Evolutionary conservation across 768 basidiomycete species (phyloP).

Genomic region (Amanita phalloides): DNA sequence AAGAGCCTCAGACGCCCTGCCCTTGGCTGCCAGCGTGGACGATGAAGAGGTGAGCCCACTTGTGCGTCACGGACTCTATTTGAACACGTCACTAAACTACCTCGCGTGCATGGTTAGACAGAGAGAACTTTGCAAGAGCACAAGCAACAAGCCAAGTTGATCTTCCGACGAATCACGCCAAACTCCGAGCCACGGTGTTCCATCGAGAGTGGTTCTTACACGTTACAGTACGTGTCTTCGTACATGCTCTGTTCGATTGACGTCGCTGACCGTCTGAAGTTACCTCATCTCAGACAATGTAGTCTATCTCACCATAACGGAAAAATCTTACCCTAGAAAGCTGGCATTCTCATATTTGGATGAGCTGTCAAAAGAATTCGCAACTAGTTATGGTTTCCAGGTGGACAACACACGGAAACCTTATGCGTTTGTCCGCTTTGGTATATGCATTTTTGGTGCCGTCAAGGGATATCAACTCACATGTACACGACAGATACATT

Average conservation of each 20-base stretch:
- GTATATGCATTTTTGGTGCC: constrained; percentile 31
- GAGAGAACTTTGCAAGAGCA: constrained; percentile 92
- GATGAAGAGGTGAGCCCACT: constrained; percentile 72
- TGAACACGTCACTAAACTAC: constrained; percentile 12
- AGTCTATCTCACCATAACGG: constrained; percentile 89
- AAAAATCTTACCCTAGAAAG: constrained; percentile 95
- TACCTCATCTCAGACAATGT: constrained; percentile 94
- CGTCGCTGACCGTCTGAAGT: constrained; percentile 29
- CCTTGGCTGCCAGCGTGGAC: constrained; percentile 92
- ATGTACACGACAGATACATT: constrained; percentile 67
- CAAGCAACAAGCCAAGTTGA: constrained; percentile 96
- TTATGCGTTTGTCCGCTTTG: constrained; percentile 98
- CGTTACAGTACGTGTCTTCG: constrained; percentile 70
- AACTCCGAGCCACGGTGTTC: constrained; percentile 95
- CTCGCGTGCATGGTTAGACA: constrained; percentile 46
- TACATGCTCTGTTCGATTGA: neutral
- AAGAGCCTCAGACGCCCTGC: constrained; percentile 77
- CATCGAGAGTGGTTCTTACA: constrained; percentile 91
- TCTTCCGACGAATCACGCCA: constrained; percentile 88
- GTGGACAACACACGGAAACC: constrained; percentile 90
- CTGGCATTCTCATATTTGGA: constrained; percentile 96
- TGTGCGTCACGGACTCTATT: neutral
- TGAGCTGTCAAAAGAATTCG: constrained; percentile 94
- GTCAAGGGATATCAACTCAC: neutral
- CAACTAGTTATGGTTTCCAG: constrained; percentile 84